These are phyloP conservation scores for Kodamaea sagamina DNA, from an alignment of 805 yeast species.

Conservation along the genomic window DNA sequence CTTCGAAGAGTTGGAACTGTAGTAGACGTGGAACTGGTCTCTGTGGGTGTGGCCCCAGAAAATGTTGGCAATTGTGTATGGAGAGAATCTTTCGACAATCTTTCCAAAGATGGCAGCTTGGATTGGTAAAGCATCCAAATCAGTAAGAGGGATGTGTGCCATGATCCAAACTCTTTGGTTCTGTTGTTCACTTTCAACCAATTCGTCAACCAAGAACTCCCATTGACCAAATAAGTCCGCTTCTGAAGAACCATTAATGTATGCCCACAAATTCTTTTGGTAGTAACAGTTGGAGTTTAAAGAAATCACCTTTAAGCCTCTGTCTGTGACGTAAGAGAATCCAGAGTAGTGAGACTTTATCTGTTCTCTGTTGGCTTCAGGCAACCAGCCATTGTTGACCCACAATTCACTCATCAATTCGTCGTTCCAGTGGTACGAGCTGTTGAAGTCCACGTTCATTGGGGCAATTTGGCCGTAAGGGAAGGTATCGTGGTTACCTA, in stretches of 20 bases:
- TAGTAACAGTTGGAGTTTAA: constrained; percentile 71
- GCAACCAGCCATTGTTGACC: constrained; percentile 41
- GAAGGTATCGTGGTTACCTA: constrained; percentile 74
- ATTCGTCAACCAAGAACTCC: constrained; percentile 60
- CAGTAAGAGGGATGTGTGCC: constrained; percentile 66
- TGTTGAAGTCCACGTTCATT: constrained; percentile 26
- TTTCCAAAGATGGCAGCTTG: constrained; percentile 57
- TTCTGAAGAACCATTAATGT: constrained; percentile 54
- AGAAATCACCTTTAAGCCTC: constrained; percentile 61
- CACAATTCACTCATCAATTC: constrained; percentile 40
- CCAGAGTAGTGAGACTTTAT: constrained; percentile 59
- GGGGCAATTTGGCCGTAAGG: constrained; percentile 74
- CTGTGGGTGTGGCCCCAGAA: constrained; percentile 74
- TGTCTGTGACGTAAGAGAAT: constrained; percentile 53
- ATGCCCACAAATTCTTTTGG: constrained; percentile 53
- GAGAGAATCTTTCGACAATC: constrained; percentile 66
- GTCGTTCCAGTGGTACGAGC: constrained; percentile 40
- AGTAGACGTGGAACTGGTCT: constrained; percentile 65
- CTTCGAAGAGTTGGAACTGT: constrained; percentile 43
- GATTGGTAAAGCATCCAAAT: constrained; percentile 58
- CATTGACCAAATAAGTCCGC: constrained; percentile 66
- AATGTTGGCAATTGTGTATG: constrained; percentile 64
- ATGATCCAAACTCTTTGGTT: constrained; percentile 73
- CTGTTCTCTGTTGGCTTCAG: constrained; percentile 23
- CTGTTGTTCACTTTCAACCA: constrained; percentile 56